These are phyloP conservation scores for Suillus americanus DNA, from an alignment of 768 basidiomycete genomes.

Conservation along the genomic window DNA sequence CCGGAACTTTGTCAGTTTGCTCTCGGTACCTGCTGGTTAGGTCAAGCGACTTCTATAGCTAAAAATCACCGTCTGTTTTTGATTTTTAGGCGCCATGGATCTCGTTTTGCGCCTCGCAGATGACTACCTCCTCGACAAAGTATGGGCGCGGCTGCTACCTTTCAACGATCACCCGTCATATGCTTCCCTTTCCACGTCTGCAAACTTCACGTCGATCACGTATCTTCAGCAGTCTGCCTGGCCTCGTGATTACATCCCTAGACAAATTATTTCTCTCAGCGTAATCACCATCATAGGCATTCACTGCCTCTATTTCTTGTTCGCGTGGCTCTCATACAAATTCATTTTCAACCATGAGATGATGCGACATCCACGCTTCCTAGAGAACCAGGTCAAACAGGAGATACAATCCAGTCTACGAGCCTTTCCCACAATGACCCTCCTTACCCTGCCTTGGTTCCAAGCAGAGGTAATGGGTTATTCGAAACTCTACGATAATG, in stretches of 20 bases:
- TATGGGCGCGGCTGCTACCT: conserved; percentile 79
- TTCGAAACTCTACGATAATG: conserved; percentile 72
- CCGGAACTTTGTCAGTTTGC: neutral
- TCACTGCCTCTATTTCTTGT: conserved; percentile 81
- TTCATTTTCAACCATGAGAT: conserved; percentile 93
- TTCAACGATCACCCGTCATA: conserved; percentile 34
- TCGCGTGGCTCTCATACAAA: conserved; percentile 81
- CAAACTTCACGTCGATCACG: conserved; percentile 40
- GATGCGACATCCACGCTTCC: conserved; percentile 93
- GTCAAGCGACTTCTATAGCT: neutral
- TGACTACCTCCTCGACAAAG: conserved; percentile 69
- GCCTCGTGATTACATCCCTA: conserved; percentile 80
- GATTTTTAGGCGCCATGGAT: conserved; percentile 61
- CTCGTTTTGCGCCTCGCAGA: conserved; percentile 72
- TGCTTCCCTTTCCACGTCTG: too few species aligned
- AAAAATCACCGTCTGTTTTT: neutral
- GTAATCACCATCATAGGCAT: conserved; percentile 79
- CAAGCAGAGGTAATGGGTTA: conserved; percentile 87
- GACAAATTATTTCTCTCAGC: conserved; percentile 73
- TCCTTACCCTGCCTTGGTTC: conserved; percentile 93
- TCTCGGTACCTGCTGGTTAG: neutral
- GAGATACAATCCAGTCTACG: conserved; percentile 78
- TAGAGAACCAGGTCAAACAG: conserved; percentile 78
- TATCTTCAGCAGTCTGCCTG: conserved; percentile 61
- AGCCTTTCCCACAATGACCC: conserved; percentile 80